Evolutionary conservation across 2,329 filamentous ascomycete species (phyloP).

Genomic region (Penicillium sp.): DNA sequence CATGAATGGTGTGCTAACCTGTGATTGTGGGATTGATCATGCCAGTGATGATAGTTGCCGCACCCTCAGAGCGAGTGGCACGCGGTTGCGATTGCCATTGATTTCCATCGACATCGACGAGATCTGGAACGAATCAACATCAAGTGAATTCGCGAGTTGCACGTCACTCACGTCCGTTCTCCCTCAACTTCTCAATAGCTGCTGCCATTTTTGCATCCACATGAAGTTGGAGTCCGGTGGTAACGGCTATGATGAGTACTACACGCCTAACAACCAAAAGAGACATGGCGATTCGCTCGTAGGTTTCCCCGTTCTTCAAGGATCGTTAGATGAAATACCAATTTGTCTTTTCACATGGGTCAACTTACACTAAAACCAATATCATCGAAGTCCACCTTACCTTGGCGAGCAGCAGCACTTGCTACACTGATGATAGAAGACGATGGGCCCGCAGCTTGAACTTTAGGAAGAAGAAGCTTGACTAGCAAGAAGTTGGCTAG

Average conservation of each 20-base stretch:
- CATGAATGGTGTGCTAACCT: conserved; percentile 3
- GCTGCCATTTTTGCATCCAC: not conserved
- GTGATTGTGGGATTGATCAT: conserved; percentile 25
- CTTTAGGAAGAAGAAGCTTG: no score
- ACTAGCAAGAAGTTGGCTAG: no score
- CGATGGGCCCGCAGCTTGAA: no score
- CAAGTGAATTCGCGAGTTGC: no score
- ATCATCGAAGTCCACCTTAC: no score
- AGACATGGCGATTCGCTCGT: no score
- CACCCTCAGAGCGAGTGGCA: conserved; percentile 21
- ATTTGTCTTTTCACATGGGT: no score
- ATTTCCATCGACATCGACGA: conserved; percentile 19
- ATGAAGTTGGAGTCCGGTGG: not conserved
- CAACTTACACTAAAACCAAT: no score
- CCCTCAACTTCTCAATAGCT: not conserved
- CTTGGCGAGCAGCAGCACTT: no score
- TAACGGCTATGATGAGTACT: not conserved
- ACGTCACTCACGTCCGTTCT: not conserved
- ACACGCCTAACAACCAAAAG: not conserved
- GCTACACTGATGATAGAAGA: no score
- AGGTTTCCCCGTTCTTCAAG: no score
- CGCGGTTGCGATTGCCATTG: conserved; percentile 13
- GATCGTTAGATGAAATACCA: no score
- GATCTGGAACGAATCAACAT: not conserved
- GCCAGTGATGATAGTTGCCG: conserved; percentile 23